Evolutionary conservation across 1,284 basidiomycete genomes (phyloP).

Genomic region (Trichosporon sp.): DNA sequence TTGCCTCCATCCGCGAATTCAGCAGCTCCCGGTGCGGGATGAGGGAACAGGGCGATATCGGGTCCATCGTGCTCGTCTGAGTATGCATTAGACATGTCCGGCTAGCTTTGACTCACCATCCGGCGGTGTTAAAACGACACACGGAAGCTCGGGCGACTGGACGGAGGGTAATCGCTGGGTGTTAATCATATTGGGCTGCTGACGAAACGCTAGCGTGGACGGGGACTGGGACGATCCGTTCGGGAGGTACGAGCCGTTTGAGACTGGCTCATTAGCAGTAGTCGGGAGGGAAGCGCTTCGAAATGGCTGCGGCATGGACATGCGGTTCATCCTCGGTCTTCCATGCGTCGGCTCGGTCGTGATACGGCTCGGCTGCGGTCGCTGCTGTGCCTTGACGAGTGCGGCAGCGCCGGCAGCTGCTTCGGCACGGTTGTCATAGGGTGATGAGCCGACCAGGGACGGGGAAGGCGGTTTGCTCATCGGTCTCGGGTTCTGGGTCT

Average conservation of each 20-base stretch:
- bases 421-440: constrained; percentile 15
- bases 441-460: constrained; percentile 5
- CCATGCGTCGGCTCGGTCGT: background rate
- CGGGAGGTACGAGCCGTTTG: background rate
- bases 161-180: background rate
- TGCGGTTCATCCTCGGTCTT: background rate
- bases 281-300: background rate
- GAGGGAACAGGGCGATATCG: constrained; percentile 13
- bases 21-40: background rate
- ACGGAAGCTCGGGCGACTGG: constrained; percentile 4
- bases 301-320: background rate
- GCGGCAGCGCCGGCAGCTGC: constrained; percentile 15
- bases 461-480: constrained; percentile 4
- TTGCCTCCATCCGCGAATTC: background rate
- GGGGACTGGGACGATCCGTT: background rate
- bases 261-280: background rate
- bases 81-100: background rate
- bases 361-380: background rate
- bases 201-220: background rate
- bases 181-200: background rate
- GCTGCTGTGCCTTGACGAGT: background rate
- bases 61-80: constrained; percentile 12
- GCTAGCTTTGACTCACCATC: constrained; percentile 3
- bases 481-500: constrained; percentile 14
- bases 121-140: constrained; percentile 13